phyloP scores from a whole-genome alignment of 345 rosid species.

The Odontarrhena argentea region DNA sequence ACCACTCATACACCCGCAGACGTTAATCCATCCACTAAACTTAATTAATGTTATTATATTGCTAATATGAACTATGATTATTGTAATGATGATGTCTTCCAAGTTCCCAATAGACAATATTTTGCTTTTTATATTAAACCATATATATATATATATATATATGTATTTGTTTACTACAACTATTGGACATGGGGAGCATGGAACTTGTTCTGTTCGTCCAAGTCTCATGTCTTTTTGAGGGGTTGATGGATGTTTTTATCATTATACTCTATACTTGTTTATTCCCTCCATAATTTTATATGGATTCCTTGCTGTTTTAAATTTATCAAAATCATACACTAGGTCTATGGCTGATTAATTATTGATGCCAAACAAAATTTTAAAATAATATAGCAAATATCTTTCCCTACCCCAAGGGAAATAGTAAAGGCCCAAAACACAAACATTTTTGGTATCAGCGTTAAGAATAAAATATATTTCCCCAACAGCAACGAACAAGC shows the following conservation, averaged over 20 bases:
- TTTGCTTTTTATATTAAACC: background rate
- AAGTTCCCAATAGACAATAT: background rate
- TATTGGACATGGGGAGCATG: slow-evolving; percentile 9
- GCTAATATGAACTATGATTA: background rate
- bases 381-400: too few relatives aligned
- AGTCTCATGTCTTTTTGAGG: background rate
- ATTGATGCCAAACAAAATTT: too few relatives aligned
- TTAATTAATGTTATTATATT: background rate
- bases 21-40: background rate
- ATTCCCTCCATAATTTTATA: background rate
- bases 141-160: too few relatives aligned
- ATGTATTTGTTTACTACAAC: background rate
- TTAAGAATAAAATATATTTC: too few relatives aligned
- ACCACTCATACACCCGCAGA: slow-evolving; percentile 26
- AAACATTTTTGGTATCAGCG: too few relatives aligned
- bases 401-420: background rate
- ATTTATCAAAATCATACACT: background rate
- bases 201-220: background rate
- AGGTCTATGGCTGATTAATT: too few relatives aligned
- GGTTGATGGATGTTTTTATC: slow-evolving; percentile 2
- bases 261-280: too few relatives aligned
- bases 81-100: background rate
- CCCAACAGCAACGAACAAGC: background rate
- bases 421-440: background rate
- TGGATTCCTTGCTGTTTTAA: background rate